phyloP scores from a whole-genome alignment of 176 grass and related monocot species.

The Guadua angustifolia region DNA sequence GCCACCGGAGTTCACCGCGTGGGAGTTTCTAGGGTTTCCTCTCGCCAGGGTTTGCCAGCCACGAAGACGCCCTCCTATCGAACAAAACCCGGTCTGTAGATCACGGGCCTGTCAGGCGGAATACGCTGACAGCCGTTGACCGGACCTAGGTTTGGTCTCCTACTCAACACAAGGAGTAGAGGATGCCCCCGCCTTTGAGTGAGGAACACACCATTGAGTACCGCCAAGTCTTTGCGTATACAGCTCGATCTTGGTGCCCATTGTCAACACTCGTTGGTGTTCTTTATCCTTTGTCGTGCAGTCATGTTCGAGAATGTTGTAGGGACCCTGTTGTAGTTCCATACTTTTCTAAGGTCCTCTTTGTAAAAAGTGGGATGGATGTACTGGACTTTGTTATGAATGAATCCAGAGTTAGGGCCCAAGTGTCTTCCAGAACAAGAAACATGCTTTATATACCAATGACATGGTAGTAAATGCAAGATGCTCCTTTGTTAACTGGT shows the following conservation, averaged over 20 bases:
- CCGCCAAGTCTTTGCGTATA: background rate
- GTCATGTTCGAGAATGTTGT: background rate
- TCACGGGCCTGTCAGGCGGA: no score
- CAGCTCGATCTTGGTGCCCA: background rate
- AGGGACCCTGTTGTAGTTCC: background rate
- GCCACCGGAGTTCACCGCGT: no score
- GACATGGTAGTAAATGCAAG: constrained; percentile 47
- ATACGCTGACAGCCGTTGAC: background rate
- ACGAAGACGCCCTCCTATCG: no score
- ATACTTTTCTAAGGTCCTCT: background rate
- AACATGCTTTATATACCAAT: constrained; percentile 32
- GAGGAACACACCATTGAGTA: background rate
- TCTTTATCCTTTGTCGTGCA: background rate
- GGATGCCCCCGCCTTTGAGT: background rate
- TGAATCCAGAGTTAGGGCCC: background rate
- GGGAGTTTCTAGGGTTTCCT: no score
- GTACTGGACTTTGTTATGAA: background rate
- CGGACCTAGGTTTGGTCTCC: background rate
- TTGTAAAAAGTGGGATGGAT: background rate
- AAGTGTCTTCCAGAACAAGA: background rate
- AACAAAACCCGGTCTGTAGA: no score
- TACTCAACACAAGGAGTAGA: background rate
- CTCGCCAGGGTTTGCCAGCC: no score
- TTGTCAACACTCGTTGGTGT: background rate
- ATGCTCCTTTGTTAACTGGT: constrained; percentile 26